phyloP scores from a whole-genome alignment of 345 rosid species.

The Moricandia moricandioides region DNA sequence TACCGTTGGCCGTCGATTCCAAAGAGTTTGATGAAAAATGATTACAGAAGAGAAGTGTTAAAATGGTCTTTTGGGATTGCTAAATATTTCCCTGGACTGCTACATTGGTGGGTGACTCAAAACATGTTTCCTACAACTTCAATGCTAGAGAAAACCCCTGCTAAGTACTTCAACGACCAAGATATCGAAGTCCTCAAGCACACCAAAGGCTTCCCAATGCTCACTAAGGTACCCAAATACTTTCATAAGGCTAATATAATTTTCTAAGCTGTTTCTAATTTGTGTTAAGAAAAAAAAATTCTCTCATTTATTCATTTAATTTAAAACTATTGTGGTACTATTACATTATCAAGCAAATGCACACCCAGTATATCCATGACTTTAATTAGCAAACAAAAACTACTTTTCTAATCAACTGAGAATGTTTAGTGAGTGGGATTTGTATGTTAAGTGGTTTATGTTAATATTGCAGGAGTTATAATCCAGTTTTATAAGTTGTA shows the following conservation, averaged over 20 bases:
- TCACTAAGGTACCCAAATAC: slow-evolving; percentile 50
- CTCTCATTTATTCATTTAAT: not conserved
- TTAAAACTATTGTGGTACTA: not conserved
- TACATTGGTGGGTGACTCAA: slow-evolving; percentile 79
- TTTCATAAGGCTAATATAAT: not conserved
- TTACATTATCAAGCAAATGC: not conserved
- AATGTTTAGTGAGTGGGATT: not conserved
- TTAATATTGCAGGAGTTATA: not conserved
- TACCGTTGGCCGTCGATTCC: slow-evolving; percentile 85
- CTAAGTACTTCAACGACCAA: slow-evolving; percentile 52
- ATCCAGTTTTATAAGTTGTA: not conserved
- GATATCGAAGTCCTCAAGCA: slow-evolving; percentile 66
- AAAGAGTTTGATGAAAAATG: slow-evolving; percentile 46
- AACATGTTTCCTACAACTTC: slow-evolving; percentile 59
- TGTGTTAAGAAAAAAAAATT: no score
- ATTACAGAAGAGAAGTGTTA: slow-evolving; percentile 55
- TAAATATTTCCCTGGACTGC: slow-evolving; percentile 55
- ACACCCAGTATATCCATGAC: not conserved
- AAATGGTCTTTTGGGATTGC: slow-evolving; percentile 58
- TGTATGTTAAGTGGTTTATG: not conserved
- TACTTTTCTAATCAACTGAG: not conserved
- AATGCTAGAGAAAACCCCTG: slow-evolving; percentile 53
- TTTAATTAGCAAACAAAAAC: not conserved
- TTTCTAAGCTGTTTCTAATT: not conserved
- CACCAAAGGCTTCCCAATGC: slow-evolving; percentile 79